Conservation (phyloP, 441 rosid species). For the Breynia disticha region DNA sequence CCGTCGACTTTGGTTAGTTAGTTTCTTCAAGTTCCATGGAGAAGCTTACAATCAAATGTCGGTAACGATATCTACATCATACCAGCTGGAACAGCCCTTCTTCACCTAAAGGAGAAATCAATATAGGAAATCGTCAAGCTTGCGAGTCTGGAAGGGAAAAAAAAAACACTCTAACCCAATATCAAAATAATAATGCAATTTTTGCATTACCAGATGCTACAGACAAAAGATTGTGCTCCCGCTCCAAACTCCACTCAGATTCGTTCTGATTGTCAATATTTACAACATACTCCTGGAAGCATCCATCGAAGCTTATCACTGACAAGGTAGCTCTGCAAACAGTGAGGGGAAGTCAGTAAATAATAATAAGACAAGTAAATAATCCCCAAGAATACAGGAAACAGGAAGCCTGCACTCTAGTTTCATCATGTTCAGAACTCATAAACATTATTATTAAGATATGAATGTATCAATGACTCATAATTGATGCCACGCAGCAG, state of each 20-base stretch:
- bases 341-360: slow-evolving; percentile 1
- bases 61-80: slow-evolving; percentile 5
- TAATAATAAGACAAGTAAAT: slow-evolving; percentile 12
- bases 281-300: slow-evolving; percentile 61
- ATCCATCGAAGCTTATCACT: slow-evolving; percentile 56
- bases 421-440: too few relatives aligned
- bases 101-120: slow-evolving; percentile 13
- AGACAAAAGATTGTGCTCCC: slow-evolving; percentile 51
- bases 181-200: neutral
- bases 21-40: too few relatives aligned
- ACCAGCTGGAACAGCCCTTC: slow-evolving; percentile 25
- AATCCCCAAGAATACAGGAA: neutral
- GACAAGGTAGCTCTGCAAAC: slow-evolving; percentile 52
- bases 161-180: neutral
- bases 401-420: too few relatives aligned
- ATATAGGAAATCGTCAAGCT: slow-evolving; percentile 1
- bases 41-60: too few relatives aligned
- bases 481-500: too few relatives aligned
- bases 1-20: too few relatives aligned
- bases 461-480: too few relatives aligned
- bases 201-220: slow-evolving; percentile 15
- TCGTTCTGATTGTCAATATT: slow-evolving; percentile 41
- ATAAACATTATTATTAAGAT: too few relatives aligned
- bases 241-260: slow-evolving; percentile 61
- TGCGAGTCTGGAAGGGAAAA: neutral